A percentile compares a stretch with the other conserved stretches of the same genome.
These are phyloP conservation scores for Simmondsia chinensis DNA, from an alignment of 148 eudicot genomes.

Conservation along the genomic window DNA sequence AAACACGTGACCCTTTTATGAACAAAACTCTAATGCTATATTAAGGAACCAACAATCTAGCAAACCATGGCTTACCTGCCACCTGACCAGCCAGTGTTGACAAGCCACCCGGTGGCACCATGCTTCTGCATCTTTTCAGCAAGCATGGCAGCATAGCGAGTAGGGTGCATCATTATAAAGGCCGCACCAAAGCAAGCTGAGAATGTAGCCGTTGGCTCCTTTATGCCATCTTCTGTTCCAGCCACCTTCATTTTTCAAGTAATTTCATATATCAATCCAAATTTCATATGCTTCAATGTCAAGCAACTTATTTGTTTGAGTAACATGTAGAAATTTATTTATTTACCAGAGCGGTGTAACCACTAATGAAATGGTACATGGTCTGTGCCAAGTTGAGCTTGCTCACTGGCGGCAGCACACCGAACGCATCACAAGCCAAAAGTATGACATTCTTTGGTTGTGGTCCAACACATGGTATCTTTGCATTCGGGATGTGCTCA, in stretches of 20 bases:
- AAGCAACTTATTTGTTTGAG: too few species aligned
- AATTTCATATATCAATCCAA: too few species aligned
- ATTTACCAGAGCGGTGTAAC: constrained; percentile 76
- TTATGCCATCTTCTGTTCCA: constrained; percentile 69
- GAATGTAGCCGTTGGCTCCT: constrained; percentile 74
- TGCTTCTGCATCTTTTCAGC: constrained; percentile 72
- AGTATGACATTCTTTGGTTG: constrained; percentile 77
- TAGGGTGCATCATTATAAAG: constrained; percentile 78
- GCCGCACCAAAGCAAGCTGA: constrained; percentile 91
- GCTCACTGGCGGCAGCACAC: constrained; percentile 92
- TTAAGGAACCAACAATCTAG: too few species aligned
- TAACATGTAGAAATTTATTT: too few species aligned
- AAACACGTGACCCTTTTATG: too few species aligned
- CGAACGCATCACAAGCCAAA: constrained; percentile 76
- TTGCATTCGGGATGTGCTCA: constrained; percentile 80
- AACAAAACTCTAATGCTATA: not conserved
- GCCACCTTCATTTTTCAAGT: constrained; percentile 49
- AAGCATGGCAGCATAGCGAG: constrained; percentile 73
- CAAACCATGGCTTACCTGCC: constrained; percentile 40
- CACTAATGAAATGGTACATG: constrained; percentile 95
- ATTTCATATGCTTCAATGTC: too few species aligned
- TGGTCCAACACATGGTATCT: constrained; percentile 81
- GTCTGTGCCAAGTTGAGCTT: constrained; percentile 78
- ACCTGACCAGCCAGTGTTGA: constrained; percentile 83
- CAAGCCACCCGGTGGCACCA: constrained; percentile 79